phyloP scores from a whole-genome alignment of 768 basidiomycete species.

The Antrodiella citrinella region DNA sequence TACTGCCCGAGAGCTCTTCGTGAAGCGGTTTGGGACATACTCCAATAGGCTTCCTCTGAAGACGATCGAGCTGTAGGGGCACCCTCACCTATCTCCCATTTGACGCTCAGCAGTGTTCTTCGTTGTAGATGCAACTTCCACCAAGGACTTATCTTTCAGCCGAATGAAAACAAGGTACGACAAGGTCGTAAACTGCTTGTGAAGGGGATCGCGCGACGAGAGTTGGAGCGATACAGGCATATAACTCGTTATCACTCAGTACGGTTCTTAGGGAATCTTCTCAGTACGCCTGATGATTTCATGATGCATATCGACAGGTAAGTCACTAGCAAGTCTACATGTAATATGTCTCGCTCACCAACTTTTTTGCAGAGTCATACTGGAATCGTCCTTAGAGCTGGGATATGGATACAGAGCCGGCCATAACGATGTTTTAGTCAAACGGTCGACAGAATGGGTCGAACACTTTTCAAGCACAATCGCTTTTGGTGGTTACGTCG shows the following conservation, averaged over 20 bases:
- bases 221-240: neutral
- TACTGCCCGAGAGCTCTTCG: neutral
- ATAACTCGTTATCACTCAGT: neutral
- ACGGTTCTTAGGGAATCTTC: neutral
- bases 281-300: neutral
- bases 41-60: neutral
- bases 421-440: neutral
- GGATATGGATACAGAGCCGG: neutral
- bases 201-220: neutral
- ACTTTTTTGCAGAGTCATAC: neutral
- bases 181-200: neutral
- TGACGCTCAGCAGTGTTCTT: too few relatives aligned
- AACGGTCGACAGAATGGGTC: neutral
- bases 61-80: neutral
- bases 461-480: neutral
- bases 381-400: neutral
- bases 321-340: neutral
- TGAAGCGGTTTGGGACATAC: neutral
- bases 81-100: too few relatives aligned
- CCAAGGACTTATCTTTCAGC: neutral
- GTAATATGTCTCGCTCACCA: neutral
- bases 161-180: neutral
- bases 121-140: neutral
- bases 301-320: neutral
- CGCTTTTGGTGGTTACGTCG: neutral